Evolutionary conservation across 805 yeast species (phyloP).

Genomic region (Myxozyma melibiosi): DNA sequence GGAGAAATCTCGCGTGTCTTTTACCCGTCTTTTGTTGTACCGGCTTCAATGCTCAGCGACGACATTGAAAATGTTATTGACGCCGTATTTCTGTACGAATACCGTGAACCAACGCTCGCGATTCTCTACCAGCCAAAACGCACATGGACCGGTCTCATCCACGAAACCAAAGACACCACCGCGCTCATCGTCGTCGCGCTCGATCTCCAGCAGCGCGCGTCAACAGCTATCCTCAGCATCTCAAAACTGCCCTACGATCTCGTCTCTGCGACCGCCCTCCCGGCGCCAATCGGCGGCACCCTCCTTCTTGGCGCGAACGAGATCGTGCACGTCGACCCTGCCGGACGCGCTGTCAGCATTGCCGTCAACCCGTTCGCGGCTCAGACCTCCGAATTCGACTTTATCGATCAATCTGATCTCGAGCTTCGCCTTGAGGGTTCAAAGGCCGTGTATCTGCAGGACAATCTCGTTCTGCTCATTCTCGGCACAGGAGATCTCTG

Average conservation of each 20-base stretch:
- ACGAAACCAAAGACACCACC: conserved; percentile 62
- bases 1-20: conserved; percentile 41
- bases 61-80: conserved; percentile 67
- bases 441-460: conserved; percentile 43
- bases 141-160: conserved; percentile 79
- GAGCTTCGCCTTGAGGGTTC: conserved; percentile 61
- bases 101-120: conserved; percentile 80
- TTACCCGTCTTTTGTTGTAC: conserved; percentile 59
- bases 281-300: conserved; percentile 68
- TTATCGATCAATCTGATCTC: conserved; percentile 54
- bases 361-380: conserved; percentile 61
- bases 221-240: conserved; percentile 69
- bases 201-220: conserved; percentile 57
- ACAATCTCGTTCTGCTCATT: conserved; percentile 47
- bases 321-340: conserved; percentile 73
- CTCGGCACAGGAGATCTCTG: conserved; percentile 50
- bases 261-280: conserved; percentile 62
- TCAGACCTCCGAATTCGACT: conserved; percentile 45
- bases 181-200: conserved; percentile 66
- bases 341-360: conserved; percentile 66
- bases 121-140: conserved; percentile 59
- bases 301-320: conserved; percentile 74
- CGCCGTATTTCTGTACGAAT: conserved; percentile 69
- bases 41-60: conserved; percentile 56
- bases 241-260: conserved; percentile 74